A percentile compares a stretch with the other conserved stretches of the same genome.
phyloP scores from a whole-genome alignment of 371 early-diverging fungal species.

The Mortierella sp. region DNA sequence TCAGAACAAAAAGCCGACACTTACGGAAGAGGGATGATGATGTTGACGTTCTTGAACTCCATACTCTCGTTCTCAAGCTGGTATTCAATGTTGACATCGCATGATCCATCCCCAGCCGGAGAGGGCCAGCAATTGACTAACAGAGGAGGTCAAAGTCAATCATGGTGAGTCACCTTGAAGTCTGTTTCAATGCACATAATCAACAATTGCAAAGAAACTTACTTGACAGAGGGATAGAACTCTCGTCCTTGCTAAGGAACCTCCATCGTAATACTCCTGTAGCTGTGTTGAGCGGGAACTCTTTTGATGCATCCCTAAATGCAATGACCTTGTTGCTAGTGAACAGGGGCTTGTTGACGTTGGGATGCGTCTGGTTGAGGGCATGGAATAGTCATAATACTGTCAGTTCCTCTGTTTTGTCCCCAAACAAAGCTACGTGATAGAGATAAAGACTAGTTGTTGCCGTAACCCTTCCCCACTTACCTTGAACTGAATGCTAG shows the following conservation, averaged over 20 bases:
- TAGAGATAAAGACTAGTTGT: too few relatives aligned
- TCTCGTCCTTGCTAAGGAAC: conserved; percentile 81
- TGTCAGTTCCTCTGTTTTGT: neutral
- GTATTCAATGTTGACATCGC: conserved; percentile 96
- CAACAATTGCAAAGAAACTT: conserved; percentile 37
- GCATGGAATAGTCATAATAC: neutral
- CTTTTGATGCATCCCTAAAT: conserved; percentile 80
- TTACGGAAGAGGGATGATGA: conserved; percentile 91
- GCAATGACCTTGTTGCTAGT: conserved; percentile 76
- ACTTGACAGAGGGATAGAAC: conserved; percentile 86
- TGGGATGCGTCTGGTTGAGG: conserved; percentile 88
- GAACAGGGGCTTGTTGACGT: conserved; percentile 93
- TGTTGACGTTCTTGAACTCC: conserved; percentile 86
- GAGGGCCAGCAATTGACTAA: conserved; percentile 97
- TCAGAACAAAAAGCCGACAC: conserved; percentile 24
- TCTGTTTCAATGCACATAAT: neutral
- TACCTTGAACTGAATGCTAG: conserved; percentile 83
- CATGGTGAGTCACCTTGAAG: too few relatives aligned
- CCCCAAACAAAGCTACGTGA: neutral
- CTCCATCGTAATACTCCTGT: conserved; percentile 93
- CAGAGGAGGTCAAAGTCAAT: neutral
- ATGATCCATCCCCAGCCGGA: conserved; percentile 85
- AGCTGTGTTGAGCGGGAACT: conserved; percentile 90
- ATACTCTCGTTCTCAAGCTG: conserved; percentile 82
- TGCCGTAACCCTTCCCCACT: too few relatives aligned